Conservation (phyloP, 495 filamentous ascomycete species). For the Hyaloscypha finlandica region DNA sequence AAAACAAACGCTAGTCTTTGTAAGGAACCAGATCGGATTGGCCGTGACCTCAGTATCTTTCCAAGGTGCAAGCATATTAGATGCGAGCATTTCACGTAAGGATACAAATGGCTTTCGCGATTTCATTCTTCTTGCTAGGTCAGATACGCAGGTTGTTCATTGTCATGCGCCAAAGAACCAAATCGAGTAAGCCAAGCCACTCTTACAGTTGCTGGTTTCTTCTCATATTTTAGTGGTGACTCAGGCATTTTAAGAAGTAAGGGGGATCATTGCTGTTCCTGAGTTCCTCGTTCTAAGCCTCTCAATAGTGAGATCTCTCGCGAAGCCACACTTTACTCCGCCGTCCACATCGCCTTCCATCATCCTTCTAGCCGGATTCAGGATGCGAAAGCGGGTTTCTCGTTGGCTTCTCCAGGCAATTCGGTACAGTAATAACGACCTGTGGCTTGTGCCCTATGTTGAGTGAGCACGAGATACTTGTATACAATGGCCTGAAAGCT, state of each 20-base stretch:
- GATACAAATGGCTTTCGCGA: not conserved
- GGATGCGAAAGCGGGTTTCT: not conserved
- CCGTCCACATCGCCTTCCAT: not conserved
- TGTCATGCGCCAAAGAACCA: not conserved
- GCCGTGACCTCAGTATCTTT: not conserved
- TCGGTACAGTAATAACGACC: not conserved
- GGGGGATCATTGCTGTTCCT: no score
- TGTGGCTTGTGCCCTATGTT: not conserved
- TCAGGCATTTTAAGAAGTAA: not conserved
- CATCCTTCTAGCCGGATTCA: slow-evolving; percentile 1
- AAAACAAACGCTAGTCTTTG: not conserved
- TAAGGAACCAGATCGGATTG: not conserved
- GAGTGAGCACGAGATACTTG: not conserved
- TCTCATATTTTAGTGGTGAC: not conserved
- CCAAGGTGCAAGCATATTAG: not conserved
- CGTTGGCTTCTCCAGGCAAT: not conserved
- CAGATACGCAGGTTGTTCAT: not conserved
- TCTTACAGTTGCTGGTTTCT: not conserved
- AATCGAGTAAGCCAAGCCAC: not conserved
- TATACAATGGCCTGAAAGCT: not conserved
- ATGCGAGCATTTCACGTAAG: not conserved
- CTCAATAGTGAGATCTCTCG: not conserved
- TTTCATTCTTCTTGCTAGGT: not conserved
- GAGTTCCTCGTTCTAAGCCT: no score
- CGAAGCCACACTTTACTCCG: not conserved